Percentiles rank a stretch among this genome's conserved stretches.
These are phyloP conservation scores for Blumeriella jaapii DNA, from an alignment of 2,329 filamentous ascomycete species.

Conservation along the genomic window DNA sequence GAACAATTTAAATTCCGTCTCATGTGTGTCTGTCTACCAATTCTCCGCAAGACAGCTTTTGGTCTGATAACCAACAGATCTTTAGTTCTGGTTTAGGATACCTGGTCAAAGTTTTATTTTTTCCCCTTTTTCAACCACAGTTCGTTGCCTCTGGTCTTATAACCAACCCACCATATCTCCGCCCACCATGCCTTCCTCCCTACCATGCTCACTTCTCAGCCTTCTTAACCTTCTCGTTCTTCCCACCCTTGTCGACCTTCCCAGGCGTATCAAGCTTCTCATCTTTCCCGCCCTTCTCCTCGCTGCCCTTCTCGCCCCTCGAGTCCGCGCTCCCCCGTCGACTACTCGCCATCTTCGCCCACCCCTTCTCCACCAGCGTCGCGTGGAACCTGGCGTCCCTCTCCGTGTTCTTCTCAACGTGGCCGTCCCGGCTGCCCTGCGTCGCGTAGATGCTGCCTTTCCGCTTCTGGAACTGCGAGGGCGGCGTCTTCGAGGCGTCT, in stretches of 20 bases:
- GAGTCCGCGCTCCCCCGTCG: too few species aligned
- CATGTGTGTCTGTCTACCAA: too few species aligned
- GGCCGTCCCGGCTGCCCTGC: constrained; percentile 51
- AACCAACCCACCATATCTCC: too few species aligned
- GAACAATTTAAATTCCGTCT: too few species aligned
- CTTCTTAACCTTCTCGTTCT: background rate
- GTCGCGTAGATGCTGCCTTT: constrained; percentile 60
- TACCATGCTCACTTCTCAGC: too few species aligned
- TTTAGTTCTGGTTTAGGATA: too few species aligned
- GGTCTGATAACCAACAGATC: too few species aligned
- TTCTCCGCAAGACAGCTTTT: too few species aligned
- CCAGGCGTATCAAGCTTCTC: background rate
- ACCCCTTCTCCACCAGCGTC: constrained; percentile 40
- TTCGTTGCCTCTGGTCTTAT: too few species aligned
- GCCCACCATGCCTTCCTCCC: too few species aligned
- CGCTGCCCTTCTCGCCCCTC: constrained; percentile 4
- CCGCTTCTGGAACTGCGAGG: constrained; percentile 57
- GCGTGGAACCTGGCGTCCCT: constrained; percentile 46
- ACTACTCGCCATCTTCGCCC: constrained; percentile 4
- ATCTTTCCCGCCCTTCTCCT: constrained; percentile 5
- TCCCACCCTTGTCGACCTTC: background rate
- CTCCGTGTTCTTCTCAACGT: constrained; percentile 44
- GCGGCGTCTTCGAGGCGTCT: constrained; percentile 57
- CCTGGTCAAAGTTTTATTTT: too few species aligned
- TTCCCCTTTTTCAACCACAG: too few species aligned